Evolutionary conservation across 768 basidiomycete species (phyloP), one percentile per base, ranked within the genome.

Genomic region (Trametes meyenii): DNA sequence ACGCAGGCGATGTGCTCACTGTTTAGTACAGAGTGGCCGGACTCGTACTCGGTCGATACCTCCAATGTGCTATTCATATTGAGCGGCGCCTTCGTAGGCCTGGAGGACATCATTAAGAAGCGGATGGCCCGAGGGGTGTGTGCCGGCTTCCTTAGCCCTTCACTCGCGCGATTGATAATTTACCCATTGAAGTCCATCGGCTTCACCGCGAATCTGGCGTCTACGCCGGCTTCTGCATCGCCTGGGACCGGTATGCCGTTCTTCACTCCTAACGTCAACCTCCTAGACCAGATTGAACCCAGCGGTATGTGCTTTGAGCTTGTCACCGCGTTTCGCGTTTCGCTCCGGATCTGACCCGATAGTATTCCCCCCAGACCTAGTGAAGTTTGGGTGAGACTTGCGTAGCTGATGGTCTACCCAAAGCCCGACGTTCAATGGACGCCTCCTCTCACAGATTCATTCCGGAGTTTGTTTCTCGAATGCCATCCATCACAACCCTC

Each of bases 61-160:
- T 85, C 89, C 8, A 95, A 98, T 67, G 85, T 98, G 24, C 77
- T 98, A n/a, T 98, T 98, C 74, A 90, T 98, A 62, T 72, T 96
- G 12, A 95, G 94, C 51, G 96, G 96, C 1, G 96, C 96, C 1
- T 97, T 97, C 70, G 94, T 97, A 11, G 96, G 96, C 0, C 75
- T 98, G 50, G 95, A 97, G 44, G 84, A 79, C 52, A 76, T 98
- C 24, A 85, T 98, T 64, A 88, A 87, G 71, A 79, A 87, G 55
- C 81, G 95, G 40, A 79, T 94, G 12, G 85, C 88, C 12, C 94
- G 93, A 76, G 94, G 94, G 6, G 94, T 95, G 72, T 66, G 90
- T 80, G 19, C 21, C 23, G 10, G 1, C n/a, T 35, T 21, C 23
- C 21, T 19, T 16, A 1, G 33, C 16, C 11, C 26, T 24, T 12